These are phyloP conservation scores for Cyclotella choctawhatcheeana DNA, from an alignment of 108 stramenopile species.

Conservation along the genomic window DNA sequence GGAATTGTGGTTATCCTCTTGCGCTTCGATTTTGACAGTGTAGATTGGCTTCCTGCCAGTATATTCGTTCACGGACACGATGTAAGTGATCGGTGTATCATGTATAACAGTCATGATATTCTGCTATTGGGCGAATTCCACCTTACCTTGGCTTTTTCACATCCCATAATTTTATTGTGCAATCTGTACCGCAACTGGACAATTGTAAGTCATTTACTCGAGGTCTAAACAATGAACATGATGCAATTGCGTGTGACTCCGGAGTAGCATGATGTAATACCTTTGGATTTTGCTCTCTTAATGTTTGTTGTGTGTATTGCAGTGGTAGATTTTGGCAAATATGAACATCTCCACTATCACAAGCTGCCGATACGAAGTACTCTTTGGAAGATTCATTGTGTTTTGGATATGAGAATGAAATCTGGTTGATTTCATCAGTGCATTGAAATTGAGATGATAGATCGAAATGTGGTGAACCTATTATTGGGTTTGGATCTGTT, in stretches of 20 bases:
- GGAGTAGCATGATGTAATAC: constrained; percentile 63
- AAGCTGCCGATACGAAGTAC: constrained; percentile 59
- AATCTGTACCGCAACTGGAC: constrained; percentile 83
- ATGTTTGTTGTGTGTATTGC: constrained; percentile 9
- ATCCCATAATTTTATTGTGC: constrained; percentile 79
- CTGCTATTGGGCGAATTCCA: too few relatives aligned
- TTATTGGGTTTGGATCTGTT: constrained; percentile 19
- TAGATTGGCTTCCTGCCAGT: constrained; percentile 41
- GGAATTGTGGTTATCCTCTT: constrained; percentile 24
- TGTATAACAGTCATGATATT: too few relatives aligned
- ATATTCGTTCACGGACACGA: not conserved
- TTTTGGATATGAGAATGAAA: constrained; percentile 46
- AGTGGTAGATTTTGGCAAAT: constrained; percentile 39
- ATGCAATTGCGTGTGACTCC: constrained; percentile 57
- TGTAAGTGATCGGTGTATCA: too few relatives aligned
- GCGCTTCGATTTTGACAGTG: constrained; percentile 43
- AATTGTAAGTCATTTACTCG: constrained; percentile 37
- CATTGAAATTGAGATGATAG: constrained; percentile 35
- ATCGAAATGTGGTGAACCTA: constrained; percentile 42
- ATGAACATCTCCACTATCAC: constrained; percentile 76
- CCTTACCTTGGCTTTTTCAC: constrained; percentile 47
- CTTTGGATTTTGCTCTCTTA: not conserved
- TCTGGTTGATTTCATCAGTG: constrained; percentile 50
- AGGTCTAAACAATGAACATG: constrained; percentile 69
- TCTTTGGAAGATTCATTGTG: constrained; percentile 8